Base-by-base conservation (phyloP, 495 filamentous ascomycete genomes). In the Amniculicola lignicola region DNA sequence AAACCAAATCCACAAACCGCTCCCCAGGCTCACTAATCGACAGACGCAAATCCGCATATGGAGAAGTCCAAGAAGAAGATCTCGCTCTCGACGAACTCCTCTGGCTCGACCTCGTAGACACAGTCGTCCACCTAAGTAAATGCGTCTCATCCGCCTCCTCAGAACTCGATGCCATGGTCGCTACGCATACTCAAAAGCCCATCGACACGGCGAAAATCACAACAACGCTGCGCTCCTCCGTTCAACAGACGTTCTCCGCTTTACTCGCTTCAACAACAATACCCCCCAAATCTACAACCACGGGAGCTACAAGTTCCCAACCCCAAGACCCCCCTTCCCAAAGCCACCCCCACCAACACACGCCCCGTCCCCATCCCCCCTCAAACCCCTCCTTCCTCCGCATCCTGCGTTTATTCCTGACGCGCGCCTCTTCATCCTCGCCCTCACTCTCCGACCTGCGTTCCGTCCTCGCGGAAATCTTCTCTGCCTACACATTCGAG, bases 401-500 rank as follows among this genome's bases (percentile, higher is more conserved):
- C 42, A 89, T 98, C 47, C 81, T 98, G 4, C 83, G 89, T 19
- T 87, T 87, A 6, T 97, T 98, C 71, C 80, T 98, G n/a, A 81
- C 85, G 2, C 82, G 89, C 16, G 90, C 90, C 0, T 85, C 88
- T 1, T 73, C 76, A 21, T 83, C 86, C 22, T 95, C 92, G 1
- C 89, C 93, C 0, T 92, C 86, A 22, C 80, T 97, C 0, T 84
- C 87, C 3, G 90, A 97, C 64, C 76, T 98, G 11, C 85, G 94
- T 21, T 78, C 81, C 36, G 90, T 96, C 1, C 79, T 98, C 2
- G 75, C 82, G 1, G 89, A 88, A 5, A 90, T 98, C 39, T 98
- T 98, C 70, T 84, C 92, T 1, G 91, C 94, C 0, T 97, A 98
- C 64, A 83, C 89, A 0, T 96, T 96, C 67, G 94, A 97, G 68